These are phyloP conservation scores for Stagonosporopsis cucurbitacearum DNA, from an alignment of 2,329 filamentous ascomycete genomes.

Conservation along the genomic window DNA sequence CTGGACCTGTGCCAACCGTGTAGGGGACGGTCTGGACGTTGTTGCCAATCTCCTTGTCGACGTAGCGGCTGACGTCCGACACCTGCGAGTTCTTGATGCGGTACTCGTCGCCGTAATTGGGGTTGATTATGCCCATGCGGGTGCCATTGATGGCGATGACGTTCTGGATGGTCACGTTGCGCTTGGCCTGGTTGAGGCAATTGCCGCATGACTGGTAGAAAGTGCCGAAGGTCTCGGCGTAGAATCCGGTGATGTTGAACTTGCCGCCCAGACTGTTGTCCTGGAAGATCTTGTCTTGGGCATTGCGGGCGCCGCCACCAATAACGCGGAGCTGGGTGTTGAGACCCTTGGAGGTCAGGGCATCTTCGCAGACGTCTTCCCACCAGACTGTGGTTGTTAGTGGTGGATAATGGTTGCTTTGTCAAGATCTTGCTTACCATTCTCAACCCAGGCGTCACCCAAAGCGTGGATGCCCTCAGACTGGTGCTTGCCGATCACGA, in stretches of 20 bases:
- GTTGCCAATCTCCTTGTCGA: slow-evolving; percentile 37
- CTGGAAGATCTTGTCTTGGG: slow-evolving; percentile 35
- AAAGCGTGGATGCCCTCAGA: slow-evolving; percentile 35
- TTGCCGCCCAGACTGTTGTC: slow-evolving; percentile 31
- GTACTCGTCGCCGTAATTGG: slow-evolving; percentile 36
- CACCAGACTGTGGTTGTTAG: slow-evolving; percentile 32
- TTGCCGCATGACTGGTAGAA: slow-evolving; percentile 37
- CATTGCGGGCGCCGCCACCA: slow-evolving; percentile 35
- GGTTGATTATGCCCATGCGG: slow-evolving; percentile 37
- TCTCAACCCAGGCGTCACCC: slow-evolving; percentile 38
- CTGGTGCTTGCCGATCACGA: slow-evolving; percentile 37
- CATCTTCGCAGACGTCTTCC: slow-evolving; percentile 38
- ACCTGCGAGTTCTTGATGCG: slow-evolving; percentile 33
- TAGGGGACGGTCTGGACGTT: slow-evolving; percentile 37
- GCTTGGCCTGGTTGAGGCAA: slow-evolving; percentile 37
- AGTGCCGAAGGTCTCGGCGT: slow-evolving; percentile 34
- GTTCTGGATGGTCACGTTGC: slow-evolving; percentile 37
- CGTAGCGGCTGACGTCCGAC: slow-evolving; percentile 27
- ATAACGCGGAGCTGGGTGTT: slow-evolving; percentile 38
- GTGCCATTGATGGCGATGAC: slow-evolving; percentile 34
- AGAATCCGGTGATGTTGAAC: slow-evolving; percentile 34
- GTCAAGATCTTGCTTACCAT: slow-evolving; percentile 17
- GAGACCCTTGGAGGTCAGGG: slow-evolving; percentile 32
- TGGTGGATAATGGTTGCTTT: not conserved
- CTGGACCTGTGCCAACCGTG: slow-evolving; percentile 32